Evolutionary conservation across 805 yeast species (phyloP).

Genomic region (Soucietia sequanensis): DNA sequence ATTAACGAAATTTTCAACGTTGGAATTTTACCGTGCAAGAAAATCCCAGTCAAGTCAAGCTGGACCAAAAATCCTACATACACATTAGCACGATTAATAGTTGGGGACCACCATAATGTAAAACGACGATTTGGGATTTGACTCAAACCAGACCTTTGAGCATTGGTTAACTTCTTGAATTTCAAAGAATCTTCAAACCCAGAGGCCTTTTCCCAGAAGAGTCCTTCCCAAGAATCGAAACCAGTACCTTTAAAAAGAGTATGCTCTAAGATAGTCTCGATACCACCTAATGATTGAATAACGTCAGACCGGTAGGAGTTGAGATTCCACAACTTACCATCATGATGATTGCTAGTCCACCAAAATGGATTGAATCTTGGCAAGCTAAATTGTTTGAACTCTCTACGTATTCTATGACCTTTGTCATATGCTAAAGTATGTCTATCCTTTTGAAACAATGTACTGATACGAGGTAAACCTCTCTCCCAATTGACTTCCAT

Average conservation of each 20-base stretch:
- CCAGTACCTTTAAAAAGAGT: constrained; percentile 96
- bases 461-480: constrained; percentile 94
- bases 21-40: constrained; percentile 96
- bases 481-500: constrained; percentile 94
- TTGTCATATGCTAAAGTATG: constrained; percentile 93
- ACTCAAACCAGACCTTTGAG: constrained; percentile 94
- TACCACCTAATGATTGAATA: constrained; percentile 95
- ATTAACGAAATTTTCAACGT: constrained; percentile 92
- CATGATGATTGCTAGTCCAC: constrained; percentile 95
- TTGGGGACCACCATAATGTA: constrained; percentile 99
- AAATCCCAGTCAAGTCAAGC: constrained; percentile 93
- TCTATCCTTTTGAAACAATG: constrained; percentile 91
- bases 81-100: constrained; percentile 95
- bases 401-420: constrained; percentile 83
- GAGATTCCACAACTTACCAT: constrained; percentile 93
- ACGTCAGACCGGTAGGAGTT: constrained; percentile 93
- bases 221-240: constrained; percentile 96
- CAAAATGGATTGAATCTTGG: constrained; percentile 84
- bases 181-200: constrained; percentile 97
- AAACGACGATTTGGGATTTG: constrained; percentile 97
- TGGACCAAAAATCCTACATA: constrained; percentile 97
- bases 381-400: constrained; percentile 70
- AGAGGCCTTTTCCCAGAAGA: constrained; percentile 97
- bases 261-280: constrained; percentile 93
- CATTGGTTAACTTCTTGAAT: constrained; percentile 92